phyloP scores from a whole-genome alignment of 1,284 basidiomycete genomes.

The Leccinum angustisporum region DNA sequence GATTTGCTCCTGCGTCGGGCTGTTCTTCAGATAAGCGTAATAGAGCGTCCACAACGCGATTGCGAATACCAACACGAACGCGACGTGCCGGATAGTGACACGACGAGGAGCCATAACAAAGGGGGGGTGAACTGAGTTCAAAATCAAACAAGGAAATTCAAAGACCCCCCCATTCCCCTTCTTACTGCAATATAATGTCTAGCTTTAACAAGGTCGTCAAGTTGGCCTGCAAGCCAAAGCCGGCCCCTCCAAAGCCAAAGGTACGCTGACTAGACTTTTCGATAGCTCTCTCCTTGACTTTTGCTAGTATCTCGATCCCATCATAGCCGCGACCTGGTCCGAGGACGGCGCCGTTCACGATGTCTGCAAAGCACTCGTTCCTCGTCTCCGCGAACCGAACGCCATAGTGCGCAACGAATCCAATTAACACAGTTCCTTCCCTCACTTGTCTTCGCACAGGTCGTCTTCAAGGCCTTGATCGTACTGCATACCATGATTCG shows the following conservation, averaged over 20 bases:
- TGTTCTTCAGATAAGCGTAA: slow-evolving; percentile 2
- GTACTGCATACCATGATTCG: slow-evolving; percentile 96
- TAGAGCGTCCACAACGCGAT: slow-evolving; percentile 21
- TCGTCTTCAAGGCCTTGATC: slow-evolving; percentile 96
- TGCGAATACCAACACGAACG: slow-evolving; percentile 25
- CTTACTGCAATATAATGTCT: slow-evolving; percentile 44
- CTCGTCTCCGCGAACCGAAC: slow-evolving; percentile 87
- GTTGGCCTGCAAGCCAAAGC: slow-evolving; percentile 92
- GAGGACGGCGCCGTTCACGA: slow-evolving; percentile 91
- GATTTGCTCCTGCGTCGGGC: slow-evolving; percentile 15
- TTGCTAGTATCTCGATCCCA: slow-evolving; percentile 80
- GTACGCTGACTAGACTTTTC: slow-evolving; percentile 38
- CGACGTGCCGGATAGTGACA: slow-evolving; percentile 31
- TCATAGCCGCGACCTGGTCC: slow-evolving; percentile 92
- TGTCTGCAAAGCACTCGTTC: slow-evolving; percentile 84
- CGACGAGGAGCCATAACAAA: slow-evolving; percentile 15
- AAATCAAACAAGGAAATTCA: not conserved
- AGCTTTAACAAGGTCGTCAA: slow-evolving; percentile 87
- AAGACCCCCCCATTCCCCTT: not conserved
- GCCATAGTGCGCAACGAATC: slow-evolving; percentile 62
- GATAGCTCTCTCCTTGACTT: not conserved
- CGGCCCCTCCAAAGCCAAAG: slow-evolving; percentile 91
- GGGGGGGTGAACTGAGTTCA: not conserved
- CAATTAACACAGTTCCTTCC: not conserved
- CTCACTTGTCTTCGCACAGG: slow-evolving; percentile 43